These are phyloP conservation scores for Botryotinia globosa DNA, from an alignment of 2,329 filamentous ascomycete genomes.

Conservation along the genomic window DNA sequence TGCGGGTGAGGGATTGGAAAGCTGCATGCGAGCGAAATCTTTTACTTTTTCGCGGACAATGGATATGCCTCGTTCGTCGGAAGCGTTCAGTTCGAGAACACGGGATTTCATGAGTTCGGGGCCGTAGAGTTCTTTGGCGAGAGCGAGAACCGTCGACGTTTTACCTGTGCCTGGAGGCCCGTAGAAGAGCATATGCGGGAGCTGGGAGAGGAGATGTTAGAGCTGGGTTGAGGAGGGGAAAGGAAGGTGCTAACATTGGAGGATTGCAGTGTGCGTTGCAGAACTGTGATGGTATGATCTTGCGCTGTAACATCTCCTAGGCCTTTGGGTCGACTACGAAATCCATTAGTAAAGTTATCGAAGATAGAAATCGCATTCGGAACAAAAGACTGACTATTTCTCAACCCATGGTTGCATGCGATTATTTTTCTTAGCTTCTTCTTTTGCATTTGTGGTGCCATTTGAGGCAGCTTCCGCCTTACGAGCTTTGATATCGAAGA, in stretches of 20 bases:
- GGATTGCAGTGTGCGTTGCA: conserved; percentile 89
- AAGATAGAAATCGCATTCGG: background rate
- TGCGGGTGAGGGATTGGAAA: conserved; percentile 68
- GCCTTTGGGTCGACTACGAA: conserved; percentile 73
- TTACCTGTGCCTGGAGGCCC: conserved; percentile 97
- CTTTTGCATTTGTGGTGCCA: conserved; percentile 59
- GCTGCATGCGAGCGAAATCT: conserved; percentile 92
- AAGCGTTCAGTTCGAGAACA: conserved; percentile 98
- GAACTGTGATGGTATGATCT: conserved; percentile 92
- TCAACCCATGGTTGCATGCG: conserved; percentile 93
- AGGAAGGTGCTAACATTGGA: conserved; percentile 64
- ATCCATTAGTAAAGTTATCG: background rate
- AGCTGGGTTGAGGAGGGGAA: background rate
- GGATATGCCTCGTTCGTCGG: conserved; percentile 94
- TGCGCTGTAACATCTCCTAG: conserved; percentile 94
- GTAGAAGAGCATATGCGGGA: conserved; percentile 99
- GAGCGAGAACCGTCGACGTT: conserved; percentile 93
- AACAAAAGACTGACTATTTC: conserved; percentile 74
- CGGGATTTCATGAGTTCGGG: conserved; percentile 89
- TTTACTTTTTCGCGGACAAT: conserved; percentile 99
- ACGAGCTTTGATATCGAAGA: conserved; percentile 93
- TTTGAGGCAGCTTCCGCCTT: conserved; percentile 71
- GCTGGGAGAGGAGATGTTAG: conserved; percentile 46
- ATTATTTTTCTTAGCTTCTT: conserved; percentile 60
- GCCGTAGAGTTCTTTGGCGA: conserved; percentile 96